phyloP scores from a whole-genome alignment of 192 early-diverging fungal species.

The Spizellomyces punctatus region DNA sequence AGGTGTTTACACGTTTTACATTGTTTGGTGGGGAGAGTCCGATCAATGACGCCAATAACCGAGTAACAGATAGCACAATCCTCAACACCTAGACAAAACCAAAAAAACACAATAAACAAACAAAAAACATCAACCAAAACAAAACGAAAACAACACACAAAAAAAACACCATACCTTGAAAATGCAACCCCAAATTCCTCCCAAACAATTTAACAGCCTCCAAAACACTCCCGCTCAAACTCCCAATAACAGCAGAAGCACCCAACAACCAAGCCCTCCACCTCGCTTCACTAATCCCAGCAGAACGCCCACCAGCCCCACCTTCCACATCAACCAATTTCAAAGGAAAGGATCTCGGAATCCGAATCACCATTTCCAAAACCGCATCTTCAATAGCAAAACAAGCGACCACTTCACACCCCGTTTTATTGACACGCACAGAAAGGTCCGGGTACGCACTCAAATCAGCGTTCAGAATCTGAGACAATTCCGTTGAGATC shows the following conservation, averaged over 20 bases:
- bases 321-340: constrained; percentile 67
- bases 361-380: constrained; percentile 71
- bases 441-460: constrained; percentile 53
- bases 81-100: constrained; percentile 66
- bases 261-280: constrained; percentile 72
- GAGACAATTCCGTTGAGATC: constrained; percentile 62
- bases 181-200: constrained; percentile 87
- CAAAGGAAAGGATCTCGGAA: constrained; percentile 73
- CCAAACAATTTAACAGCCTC: constrained; percentile 79
- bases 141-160: constrained; percentile 1
- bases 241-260: constrained; percentile 59
- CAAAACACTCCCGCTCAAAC: constrained; percentile 78
- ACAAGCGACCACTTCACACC: constrained; percentile 69
- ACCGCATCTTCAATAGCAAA: constrained; percentile 80
- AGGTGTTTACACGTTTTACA: constrained; percentile 94
- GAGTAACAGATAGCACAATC: constrained; percentile 99
- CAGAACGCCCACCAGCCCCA: constrained; percentile 51
- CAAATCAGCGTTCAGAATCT: constrained; percentile 52
- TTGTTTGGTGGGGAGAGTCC: constrained; percentile 82
- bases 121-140: constrained; percentile 19
- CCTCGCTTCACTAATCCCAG: constrained; percentile 68
- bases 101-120: too few species aligned
- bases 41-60: constrained; percentile 85
- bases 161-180: constrained; percentile 65
- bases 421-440: constrained; percentile 62